Conservation (phyloP, 179 eudicot genomes). For the Silene coronaria region DNA sequence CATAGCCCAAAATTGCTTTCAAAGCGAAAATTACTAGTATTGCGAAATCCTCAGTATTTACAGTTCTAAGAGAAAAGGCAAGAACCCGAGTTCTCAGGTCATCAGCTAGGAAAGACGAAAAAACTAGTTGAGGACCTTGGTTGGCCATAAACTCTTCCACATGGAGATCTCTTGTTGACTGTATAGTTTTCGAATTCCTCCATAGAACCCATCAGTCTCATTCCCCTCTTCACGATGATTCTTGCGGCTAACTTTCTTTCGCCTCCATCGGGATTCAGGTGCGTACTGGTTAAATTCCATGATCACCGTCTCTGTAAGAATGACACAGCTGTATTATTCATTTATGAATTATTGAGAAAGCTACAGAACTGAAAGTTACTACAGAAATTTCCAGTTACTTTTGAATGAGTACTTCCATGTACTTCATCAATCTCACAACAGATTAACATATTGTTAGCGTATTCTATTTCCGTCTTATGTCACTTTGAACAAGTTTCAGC, state of each 20-base stretch:
- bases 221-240: constrained; percentile 73
- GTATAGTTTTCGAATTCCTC: constrained; percentile 72
- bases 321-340: neutral
- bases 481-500: too few relatives aligned
- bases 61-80: constrained; percentile 5
- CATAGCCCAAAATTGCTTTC: constrained; percentile 14
- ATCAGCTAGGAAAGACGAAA: neutral
- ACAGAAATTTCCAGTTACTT: too few relatives aligned
- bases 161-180: constrained; percentile 47
- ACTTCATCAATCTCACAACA: too few relatives aligned
- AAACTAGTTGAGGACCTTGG: constrained; percentile 40
- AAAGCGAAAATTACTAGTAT: neutral
- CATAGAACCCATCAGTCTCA: constrained; percentile 72
- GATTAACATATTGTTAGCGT: too few relatives aligned
- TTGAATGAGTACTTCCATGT: too few relatives aligned
- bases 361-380: too few relatives aligned
- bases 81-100: neutral
- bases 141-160: constrained; percentile 72
- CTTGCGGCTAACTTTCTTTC: constrained; percentile 42
- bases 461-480: too few relatives aligned
- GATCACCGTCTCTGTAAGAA: constrained; percentile 44
- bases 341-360: neutral
- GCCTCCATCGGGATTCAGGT: constrained; percentile 71
- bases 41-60: constrained; percentile 14
- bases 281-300: constrained; percentile 83